Conservation (phyloP, 768 basidiomycete genomes). For the Trametes maxima region DNA sequence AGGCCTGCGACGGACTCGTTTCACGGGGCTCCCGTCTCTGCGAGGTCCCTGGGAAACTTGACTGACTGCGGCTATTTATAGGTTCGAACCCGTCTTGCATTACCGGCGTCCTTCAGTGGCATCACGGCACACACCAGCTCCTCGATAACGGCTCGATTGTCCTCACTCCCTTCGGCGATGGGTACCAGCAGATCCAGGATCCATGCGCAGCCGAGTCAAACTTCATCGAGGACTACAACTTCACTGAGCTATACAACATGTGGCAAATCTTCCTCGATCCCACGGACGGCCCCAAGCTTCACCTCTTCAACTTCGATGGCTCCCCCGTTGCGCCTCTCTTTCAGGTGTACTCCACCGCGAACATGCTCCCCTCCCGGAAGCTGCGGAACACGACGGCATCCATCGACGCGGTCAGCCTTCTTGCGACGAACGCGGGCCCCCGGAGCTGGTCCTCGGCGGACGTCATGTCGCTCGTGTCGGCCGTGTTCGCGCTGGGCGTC, state of each 20-base stretch:
- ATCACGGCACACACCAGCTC: constrained; percentile 77
- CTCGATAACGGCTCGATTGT: constrained; percentile 79
- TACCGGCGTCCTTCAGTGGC: constrained; percentile 85
- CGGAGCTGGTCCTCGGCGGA: constrained; percentile 17
- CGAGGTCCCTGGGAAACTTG: background rate
- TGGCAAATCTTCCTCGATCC: constrained; percentile 81
- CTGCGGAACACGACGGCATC: constrained; percentile 56
- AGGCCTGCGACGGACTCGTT: too few species aligned
- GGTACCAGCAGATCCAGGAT: constrained; percentile 93
- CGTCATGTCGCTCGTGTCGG: constrained; percentile 9
- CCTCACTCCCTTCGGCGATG: constrained; percentile 77
- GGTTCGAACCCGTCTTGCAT: constrained; percentile 88
- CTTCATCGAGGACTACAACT: constrained; percentile 83
- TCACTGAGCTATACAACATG: constrained; percentile 59
- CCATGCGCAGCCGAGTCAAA: constrained; percentile 89
- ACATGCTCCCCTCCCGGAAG: constrained; percentile 79
- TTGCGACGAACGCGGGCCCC: constrained; percentile 12
- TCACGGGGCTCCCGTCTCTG: too few species aligned
- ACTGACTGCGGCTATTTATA: constrained; percentile 31
- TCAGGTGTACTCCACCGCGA: constrained; percentile 68
- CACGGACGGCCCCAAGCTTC: constrained; percentile 63
- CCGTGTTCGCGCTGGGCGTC: constrained; percentile 14
- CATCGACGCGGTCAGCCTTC: constrained; percentile 17
- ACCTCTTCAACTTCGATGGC: constrained; percentile 80
- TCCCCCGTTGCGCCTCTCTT: constrained; percentile 71